phyloP scores from a whole-genome alignment of 2,329 filamentous ascomycete species.

The Pseudovirgaria hyperparasitica region DNA sequence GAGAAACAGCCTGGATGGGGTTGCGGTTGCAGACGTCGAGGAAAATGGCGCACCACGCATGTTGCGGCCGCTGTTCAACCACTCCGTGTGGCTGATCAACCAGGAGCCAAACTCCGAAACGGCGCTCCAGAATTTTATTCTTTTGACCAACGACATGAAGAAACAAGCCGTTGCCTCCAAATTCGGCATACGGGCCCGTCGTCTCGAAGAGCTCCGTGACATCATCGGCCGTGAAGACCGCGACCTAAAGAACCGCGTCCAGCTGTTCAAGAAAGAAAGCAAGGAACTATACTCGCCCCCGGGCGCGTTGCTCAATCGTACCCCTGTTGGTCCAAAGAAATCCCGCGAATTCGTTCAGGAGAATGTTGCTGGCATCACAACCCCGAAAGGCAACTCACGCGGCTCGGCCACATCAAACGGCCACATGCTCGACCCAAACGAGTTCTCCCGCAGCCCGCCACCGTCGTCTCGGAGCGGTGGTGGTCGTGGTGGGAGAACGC shows the following conservation, averaged over 20 bases:
- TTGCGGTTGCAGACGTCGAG: conserved; percentile 12
- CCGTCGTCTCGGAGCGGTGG: too few relatives aligned
- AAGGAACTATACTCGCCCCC: too few relatives aligned
- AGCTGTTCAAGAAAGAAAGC: conserved; percentile 23
- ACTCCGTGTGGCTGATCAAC: conserved; percentile 39
- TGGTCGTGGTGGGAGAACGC: too few relatives aligned
- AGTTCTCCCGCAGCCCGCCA: too few relatives aligned
- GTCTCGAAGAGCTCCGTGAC: conserved; percentile 36
- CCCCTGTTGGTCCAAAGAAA: neutral
- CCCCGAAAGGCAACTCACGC: too few relatives aligned
- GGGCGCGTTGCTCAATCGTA: too few relatives aligned
- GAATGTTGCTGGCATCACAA: neutral
- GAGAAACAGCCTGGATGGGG: conserved; percentile 16
- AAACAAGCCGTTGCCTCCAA: conserved; percentile 35
- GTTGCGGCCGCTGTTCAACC: conserved; percentile 37
- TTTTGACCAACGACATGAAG: conserved; percentile 35
- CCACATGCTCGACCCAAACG: too few relatives aligned
- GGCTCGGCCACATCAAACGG: too few relatives aligned
- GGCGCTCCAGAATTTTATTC: conserved; percentile 37
- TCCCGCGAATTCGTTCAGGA: neutral
- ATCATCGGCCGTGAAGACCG: conserved; percentile 36
- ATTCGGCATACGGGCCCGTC: conserved; percentile 37
- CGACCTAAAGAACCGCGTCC: conserved; percentile 29
- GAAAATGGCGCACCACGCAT: conserved; percentile 22
- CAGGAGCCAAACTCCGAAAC: conserved; percentile 34